Conservation (phyloP, 1,284 basidiomycete species). For the Tremellales sp. region DNA sequence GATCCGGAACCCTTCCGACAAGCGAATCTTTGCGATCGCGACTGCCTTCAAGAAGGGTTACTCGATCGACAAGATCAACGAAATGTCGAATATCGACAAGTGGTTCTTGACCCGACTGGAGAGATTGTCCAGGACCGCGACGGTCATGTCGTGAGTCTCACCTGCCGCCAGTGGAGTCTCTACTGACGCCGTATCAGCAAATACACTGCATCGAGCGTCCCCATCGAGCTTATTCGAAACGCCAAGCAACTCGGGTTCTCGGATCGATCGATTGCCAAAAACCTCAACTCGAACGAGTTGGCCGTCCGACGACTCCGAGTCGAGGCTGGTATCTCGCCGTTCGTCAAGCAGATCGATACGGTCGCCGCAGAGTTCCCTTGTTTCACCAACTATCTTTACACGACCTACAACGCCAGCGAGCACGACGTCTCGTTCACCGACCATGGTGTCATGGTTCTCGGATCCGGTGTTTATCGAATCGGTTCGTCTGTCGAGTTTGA, state of each 20-base stretch:
- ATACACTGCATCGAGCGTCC: constrained; percentile 66
- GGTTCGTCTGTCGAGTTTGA: constrained; percentile 99
- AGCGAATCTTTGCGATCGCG: constrained; percentile 95
- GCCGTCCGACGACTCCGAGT: constrained; percentile 61
- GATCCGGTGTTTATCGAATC: constrained; percentile 97
- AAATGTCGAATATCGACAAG: constrained; percentile 95
- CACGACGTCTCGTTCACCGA: constrained; percentile 88
- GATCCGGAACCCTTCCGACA: constrained; percentile 60
- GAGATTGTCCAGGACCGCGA: constrained; percentile 76
- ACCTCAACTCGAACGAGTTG: constrained; percentile 68
- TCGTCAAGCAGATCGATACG: constrained; percentile 98
- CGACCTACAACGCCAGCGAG: constrained; percentile 91
- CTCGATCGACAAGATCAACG: constrained; percentile 91
- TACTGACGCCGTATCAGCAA: constrained; percentile 51
- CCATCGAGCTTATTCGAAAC: constrained; percentile 64
- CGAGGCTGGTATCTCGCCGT: constrained; percentile 78
- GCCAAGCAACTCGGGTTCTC: constrained; percentile 97
- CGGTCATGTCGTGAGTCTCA: constrained; percentile 61
- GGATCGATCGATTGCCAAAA: constrained; percentile 79
- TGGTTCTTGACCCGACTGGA: constrained; percentile 94
- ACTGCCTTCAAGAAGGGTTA: constrained; percentile 93
- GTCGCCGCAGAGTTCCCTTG: constrained; percentile 99
- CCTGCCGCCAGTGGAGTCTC: neutral
- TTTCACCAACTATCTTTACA: constrained; percentile 98
- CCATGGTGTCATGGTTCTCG: constrained; percentile 92